Conservation (phyloP, 1,284 basidiomycete genomes). For the Ustilago cynodontis region DNA sequence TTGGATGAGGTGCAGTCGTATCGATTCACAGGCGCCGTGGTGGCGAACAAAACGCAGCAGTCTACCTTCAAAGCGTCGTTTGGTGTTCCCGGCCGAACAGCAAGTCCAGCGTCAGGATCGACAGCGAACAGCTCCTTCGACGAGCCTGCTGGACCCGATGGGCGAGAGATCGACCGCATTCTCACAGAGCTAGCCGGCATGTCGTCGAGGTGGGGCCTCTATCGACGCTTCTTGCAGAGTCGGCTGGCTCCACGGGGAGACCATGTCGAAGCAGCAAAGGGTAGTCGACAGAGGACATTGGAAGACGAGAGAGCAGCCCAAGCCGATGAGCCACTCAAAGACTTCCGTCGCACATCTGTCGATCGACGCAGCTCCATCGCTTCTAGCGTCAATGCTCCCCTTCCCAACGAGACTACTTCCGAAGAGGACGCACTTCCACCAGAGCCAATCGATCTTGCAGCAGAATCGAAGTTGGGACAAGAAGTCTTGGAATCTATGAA, state of each 20-base stretch:
- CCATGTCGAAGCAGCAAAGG: background rate
- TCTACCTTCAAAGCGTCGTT: slow-evolving; percentile 71
- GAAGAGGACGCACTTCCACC: background rate
- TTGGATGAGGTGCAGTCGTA: slow-evolving; percentile 40
- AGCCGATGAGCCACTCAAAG: slow-evolving; percentile 44
- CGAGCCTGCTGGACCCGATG: slow-evolving; percentile 81
- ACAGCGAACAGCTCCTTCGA: slow-evolving; percentile 62
- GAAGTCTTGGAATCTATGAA: slow-evolving; percentile 73
- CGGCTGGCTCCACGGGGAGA: slow-evolving; percentile 74
- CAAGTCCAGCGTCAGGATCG: slow-evolving; percentile 71
- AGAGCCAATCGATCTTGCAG: slow-evolving; percentile 70
- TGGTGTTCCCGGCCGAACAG: slow-evolving; percentile 65
- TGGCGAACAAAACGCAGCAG: slow-evolving; percentile 61
- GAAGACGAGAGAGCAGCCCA: slow-evolving; percentile 35
- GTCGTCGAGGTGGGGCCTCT: slow-evolving; percentile 90
- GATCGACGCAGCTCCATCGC: slow-evolving; percentile 41
- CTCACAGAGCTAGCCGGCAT: slow-evolving; percentile 88
- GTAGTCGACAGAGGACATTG: slow-evolving; percentile 9
- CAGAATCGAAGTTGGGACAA: slow-evolving; percentile 77
- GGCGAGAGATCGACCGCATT: slow-evolving; percentile 88
- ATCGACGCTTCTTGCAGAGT: slow-evolving; percentile 85
- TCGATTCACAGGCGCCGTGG: slow-evolving; percentile 47
- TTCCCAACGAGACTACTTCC: background rate
- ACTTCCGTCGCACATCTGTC: slow-evolving; percentile 47
- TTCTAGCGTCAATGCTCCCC: slow-evolving; percentile 14